Percentiles rank a stretch among this genome's conserved stretches.
phyloP scores from a whole-genome alignment of 192 early-diverging fungal genomes.

The Coemansia sp. region DNA sequence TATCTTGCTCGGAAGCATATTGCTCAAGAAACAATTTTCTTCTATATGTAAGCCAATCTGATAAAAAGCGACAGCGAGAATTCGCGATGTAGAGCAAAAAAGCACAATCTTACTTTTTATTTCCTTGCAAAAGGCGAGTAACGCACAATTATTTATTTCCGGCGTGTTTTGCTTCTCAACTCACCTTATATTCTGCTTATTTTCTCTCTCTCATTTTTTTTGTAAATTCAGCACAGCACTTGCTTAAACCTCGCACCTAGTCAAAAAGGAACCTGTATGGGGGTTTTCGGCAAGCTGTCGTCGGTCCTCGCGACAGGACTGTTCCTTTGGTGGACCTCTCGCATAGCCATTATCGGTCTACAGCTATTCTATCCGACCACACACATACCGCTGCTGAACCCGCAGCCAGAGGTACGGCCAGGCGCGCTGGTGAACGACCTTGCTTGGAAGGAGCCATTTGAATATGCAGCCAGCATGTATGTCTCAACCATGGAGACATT shows the following conservation, averaged over 20 bases:
- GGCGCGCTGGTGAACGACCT: constrained; percentile 16
- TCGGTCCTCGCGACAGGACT: constrained; percentile 19
- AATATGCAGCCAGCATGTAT: constrained; percentile 44
- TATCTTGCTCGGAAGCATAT: too few species aligned
- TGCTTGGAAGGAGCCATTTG: constrained; percentile 47
- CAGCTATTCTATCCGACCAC: constrained; percentile 44
- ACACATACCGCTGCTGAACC: constrained; percentile 41
- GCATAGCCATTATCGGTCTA: constrained; percentile 17
- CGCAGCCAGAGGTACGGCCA: constrained; percentile 6
- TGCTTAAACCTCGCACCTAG: too few species aligned
- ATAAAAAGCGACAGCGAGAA: too few species aligned
- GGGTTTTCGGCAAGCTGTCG: constrained; percentile 26
- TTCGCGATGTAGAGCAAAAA: too few species aligned
- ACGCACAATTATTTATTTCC: too few species aligned
- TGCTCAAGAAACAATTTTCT: too few species aligned
- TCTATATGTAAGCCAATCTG: too few species aligned
- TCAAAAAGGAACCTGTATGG: too few species aligned
- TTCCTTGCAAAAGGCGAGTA: too few species aligned
- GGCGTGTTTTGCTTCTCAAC: too few species aligned
- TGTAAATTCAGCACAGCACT: not conserved
- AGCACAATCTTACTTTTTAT: too few species aligned
- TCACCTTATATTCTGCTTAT: too few species aligned
- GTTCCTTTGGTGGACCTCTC: constrained; percentile 35
- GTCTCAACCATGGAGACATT: constrained; percentile 25
- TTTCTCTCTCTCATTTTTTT: constrained; percentile 4